phyloP scores from a whole-genome alignment of 176 grass and related monocot species.

The Areca catechu region DNA sequence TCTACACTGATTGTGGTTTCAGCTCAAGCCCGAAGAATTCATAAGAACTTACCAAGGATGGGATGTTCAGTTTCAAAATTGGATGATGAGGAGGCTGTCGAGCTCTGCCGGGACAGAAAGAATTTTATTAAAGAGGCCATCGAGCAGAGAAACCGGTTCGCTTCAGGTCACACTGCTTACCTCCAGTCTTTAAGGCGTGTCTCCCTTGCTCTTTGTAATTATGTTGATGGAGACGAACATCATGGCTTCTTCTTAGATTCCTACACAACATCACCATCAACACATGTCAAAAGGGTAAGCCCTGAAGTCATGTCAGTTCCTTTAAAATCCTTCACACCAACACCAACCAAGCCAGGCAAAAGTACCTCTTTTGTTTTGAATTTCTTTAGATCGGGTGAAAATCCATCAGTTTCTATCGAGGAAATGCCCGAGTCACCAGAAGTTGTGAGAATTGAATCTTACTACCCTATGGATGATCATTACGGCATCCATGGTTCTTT shows the following conservation, averaged over 20 bases:
- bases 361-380: slow-evolving; percentile 55
- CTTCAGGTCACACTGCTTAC: slow-evolving; percentile 62
- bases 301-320: slow-evolving; percentile 42
- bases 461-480: slow-evolving; percentile 42
- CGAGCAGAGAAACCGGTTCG: slow-evolving; percentile 48
- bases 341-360: slow-evolving; percentile 2
- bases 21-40: slow-evolving; percentile 15
- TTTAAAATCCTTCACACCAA: neutral
- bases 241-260: slow-evolving; percentile 43
- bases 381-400: slow-evolving; percentile 59
- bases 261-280: slow-evolving; percentile 26
- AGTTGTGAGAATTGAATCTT: slow-evolving; percentile 30
- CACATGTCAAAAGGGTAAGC: slow-evolving; percentile 37
- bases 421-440: slow-evolving; percentile 35
- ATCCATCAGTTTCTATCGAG: slow-evolving; percentile 72
- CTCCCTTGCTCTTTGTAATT: slow-evolving; percentile 53
- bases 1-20: neutral
- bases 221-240: slow-evolving; percentile 56
- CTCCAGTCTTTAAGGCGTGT: slow-evolving; percentile 55
- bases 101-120: slow-evolving; percentile 58
- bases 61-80: slow-evolving; percentile 81
- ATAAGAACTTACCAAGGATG: slow-evolving; percentile 24
- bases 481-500: slow-evolving; percentile 39
- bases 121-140: slow-evolving; percentile 75
- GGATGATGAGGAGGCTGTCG: slow-evolving; percentile 58